Base-by-base conservation (phyloP, 2,329 filamentous ascomycete species). In the Cladosporium austrohemisphaericum region DNA sequence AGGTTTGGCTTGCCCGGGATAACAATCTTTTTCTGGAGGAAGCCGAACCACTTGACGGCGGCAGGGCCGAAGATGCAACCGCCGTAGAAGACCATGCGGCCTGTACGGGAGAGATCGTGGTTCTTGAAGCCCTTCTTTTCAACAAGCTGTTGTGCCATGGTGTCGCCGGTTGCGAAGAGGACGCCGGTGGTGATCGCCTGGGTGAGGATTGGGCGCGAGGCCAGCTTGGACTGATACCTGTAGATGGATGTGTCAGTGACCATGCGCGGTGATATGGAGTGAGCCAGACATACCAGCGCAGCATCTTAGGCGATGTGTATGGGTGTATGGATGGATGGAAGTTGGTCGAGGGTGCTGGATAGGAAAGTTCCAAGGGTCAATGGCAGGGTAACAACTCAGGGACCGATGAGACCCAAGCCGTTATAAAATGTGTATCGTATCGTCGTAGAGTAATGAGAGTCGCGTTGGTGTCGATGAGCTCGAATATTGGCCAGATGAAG, bases 151-250 rank as follows among this genome's bases (percentile, higher is more conserved):
- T 98, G 93, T 29, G 93, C 89, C 58, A 94, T 84, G 53, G 86
- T 77, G 72, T 98, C 93, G 62, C 93, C 93, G 11, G 90, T 88
- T 51, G 86, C 91, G 68, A 97, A 98, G 55, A 98, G 84, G 52
- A 97, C 79, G 41, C 88, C 86, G 31, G 92, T 96, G 50, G 90
- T 95, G 61, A 95, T 74, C 66, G 85, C 88, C 76, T 95, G 89
- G 9, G 92, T 97, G 63, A 96, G 81, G 60, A 97, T 76, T 52
- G 92, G 92, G 65, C 87, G 81, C 62, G 83, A 80, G 60, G 86
- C 84, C 66, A 96, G 77, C 69, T 82, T 86, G 65, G 81, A 77
- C 72, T 94, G 89, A 75, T 97, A 97, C 90, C 91, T 83, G 59
- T 36, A 4, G 20, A 31, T 13, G 44, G 7, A n/a, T 10, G 2